phyloP scores from a whole-genome alignment of 2,329 filamentous ascomycete genomes.

The Venturia carpophila region DNA sequence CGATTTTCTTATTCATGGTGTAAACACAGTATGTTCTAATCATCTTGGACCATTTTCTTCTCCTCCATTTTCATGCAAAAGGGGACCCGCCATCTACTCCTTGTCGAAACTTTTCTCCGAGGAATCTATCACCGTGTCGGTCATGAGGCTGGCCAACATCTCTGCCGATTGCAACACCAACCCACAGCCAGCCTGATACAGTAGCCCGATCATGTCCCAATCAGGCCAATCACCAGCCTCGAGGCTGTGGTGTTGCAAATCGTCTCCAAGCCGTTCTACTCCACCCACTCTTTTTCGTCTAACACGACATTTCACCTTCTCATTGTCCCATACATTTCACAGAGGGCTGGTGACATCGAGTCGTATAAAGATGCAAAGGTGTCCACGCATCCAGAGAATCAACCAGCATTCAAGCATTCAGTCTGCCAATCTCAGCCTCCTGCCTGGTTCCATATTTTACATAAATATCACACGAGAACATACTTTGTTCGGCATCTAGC shows the following conservation, averaged over 20 bases:
- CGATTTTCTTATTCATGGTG: neutral
- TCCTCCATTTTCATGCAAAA: neutral
- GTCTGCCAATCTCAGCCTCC: neutral
- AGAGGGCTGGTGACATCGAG: neutral
- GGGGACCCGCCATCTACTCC: neutral
- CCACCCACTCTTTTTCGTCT: slow-evolving; percentile 7
- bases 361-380: neutral
- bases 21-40: neutral
- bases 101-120: slow-evolving; percentile 5
- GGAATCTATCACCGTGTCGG: neutral
- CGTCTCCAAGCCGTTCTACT: slow-evolving; percentile 6
- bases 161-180: neutral
- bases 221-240: slow-evolving; percentile 8
- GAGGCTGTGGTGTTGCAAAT: neutral
- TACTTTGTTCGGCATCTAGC: neutral
- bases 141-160: slow-evolving; percentile 8
- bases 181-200: neutral
- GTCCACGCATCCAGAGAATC: neutral
- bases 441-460: neutral
- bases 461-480: neutral
- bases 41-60: neutral
- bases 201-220: neutral
- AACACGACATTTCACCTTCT: neutral
- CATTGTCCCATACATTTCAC: neutral
- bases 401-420: neutral